Base-by-base conservation (phyloP, 108 stramenopile genomes). In the Skeletonema menzelii region DNA sequence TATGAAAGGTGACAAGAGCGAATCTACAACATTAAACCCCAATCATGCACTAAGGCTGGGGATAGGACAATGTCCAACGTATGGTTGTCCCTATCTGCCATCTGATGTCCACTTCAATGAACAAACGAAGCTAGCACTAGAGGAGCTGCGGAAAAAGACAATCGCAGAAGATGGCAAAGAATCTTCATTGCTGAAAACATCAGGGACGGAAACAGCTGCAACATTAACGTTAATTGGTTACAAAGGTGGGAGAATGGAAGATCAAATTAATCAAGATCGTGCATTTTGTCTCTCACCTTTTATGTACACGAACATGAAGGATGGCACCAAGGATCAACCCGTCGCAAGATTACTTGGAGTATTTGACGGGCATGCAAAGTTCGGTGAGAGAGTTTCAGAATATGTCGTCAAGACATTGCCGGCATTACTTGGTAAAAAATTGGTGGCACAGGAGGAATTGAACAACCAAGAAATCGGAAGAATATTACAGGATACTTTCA, bases 311-410 rank as follows among this genome's bases (percentile, higher is more conserved):
- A 77, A 67, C 4, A 82, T 61, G 19, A 40, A 58, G 28, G 20
- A 37, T 13, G 17, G 35, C 12, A 47, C 26, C 27, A 42, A 66
- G 10, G 15, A 27, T 4, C 20, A 44, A 32, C 69, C 56, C 7
- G 44, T 64, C 8, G 72, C 72, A 31, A 80, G 83, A 70, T 70
- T 95, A 34, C 40, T 95, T 44, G 91, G 90, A 11, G 86, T 88
- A 24, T 95, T 92, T 80, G 94, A 95, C 82, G 94, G 94, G 4
- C 94, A 95, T 69, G 94, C 88, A 10, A 58, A 60, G 28, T 61
- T 53, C 20, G 94, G 94, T 42, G 91, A 95, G 69, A 62, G 58
- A n/a, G 90, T 91, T 2, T 88, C 87, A 1, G 80, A 89, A 73
- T 88, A 88, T 72, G 80, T 88, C 7, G 83, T 81, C 10, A 76